Evolutionary conservation across 2,329 filamentous ascomycete genomes (phyloP).

Genomic region (Calcarisporium arbuscula): DNA sequence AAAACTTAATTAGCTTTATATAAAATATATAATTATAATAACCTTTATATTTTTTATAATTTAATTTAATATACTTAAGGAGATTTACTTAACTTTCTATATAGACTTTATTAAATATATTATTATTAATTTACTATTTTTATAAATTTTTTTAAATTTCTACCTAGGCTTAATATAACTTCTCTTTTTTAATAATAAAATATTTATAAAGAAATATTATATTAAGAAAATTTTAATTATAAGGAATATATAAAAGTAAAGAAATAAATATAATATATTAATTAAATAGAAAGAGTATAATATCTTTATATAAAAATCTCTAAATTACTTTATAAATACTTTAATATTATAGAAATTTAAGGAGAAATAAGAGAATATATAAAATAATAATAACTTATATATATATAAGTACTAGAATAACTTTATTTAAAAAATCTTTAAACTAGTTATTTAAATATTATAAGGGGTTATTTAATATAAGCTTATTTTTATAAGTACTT

Average conservation of each 20-base stretch:
- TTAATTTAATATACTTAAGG: background rate
- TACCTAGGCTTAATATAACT: no score
- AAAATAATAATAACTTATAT: background rate
- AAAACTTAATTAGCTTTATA: conserved; percentile 1
- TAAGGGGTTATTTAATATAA: background rate
- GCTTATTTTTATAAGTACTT: background rate
- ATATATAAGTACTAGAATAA: background rate
- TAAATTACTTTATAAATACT: background rate
- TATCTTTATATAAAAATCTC: background rate
- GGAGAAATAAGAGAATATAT: background rate
- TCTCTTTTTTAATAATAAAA: background rate
- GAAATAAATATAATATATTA: conserved; percentile 4
- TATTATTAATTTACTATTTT: no score
- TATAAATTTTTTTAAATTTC: no score
- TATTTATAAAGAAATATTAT: background rate
- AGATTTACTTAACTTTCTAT: no score
- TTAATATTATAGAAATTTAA: background rate
- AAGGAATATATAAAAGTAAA: conserved; percentile 1
- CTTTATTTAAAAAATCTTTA: background rate
- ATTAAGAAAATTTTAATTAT: background rate
- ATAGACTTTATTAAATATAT: no score
- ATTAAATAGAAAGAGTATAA: background rate
- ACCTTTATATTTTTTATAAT: background rate
- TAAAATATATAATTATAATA: background rate
- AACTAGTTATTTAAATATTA: background rate